Evolutionary conservation across 2,329 filamentous ascomycete genomes (phyloP), one percentile per base, ranked within the genome.

Genomic region (Diplocarpon mali): DNA sequence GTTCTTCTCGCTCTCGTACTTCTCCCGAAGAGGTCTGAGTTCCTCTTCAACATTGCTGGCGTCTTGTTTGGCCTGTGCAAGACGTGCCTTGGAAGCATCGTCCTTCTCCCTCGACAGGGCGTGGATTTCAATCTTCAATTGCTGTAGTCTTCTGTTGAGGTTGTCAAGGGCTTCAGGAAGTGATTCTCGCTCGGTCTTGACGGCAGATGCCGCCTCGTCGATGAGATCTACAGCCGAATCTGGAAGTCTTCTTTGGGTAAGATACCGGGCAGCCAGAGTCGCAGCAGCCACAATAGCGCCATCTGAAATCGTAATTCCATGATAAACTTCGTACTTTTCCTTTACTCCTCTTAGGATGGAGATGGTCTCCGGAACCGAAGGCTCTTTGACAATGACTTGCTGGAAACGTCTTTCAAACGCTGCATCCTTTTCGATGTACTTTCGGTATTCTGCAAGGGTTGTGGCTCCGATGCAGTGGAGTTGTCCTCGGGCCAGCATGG

Each of bases 321-420:
- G 92, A 65, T 98, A 92, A 40, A 94, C 86, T 68, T 98, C 92
- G 67, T 96, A 98, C 63, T 88, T 87, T 64, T 96, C 90, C 71
- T 96, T 98, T 52, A 98, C 70, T 61, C 92, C 92, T 72, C 92
- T 86, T n/a, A 98, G 80, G 60, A 98, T 98, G 16, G 92, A 98
- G 51, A 98, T 78, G 12, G 92, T 96, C 67, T 98, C 92, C 1
- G 78, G 65, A 39, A 96, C 81, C 5, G 78, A 74, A 2, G 92
- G 92, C 63, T 98, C 92, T 69, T 95, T 95, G 64, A 96, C 90
- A 36, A 98, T 67, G 32, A 98, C 92, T 66, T 98, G 92, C 65
- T 98, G 92, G 75, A 98, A 98, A 65, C 92, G 85, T 66, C 92
- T 86, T 67, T 98, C 92, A 63, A 98, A 98, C 38, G 92, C 92